Conservation (phyloP, 345 rosid species). For the Corchorus olitorius region DNA sequence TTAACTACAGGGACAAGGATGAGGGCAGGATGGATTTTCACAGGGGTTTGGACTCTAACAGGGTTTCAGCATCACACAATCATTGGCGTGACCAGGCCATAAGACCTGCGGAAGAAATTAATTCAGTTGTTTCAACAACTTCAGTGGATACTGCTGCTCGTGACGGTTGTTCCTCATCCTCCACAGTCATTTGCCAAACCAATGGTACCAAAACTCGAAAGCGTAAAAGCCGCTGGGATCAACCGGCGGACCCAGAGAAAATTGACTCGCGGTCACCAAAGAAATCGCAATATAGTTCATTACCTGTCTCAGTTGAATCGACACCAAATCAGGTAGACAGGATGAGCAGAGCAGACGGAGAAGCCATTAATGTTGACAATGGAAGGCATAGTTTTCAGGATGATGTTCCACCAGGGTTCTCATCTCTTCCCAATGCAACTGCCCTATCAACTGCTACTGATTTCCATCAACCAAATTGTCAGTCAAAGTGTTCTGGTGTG, state of each 20-base stretch:
- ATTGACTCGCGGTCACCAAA: slow-evolving; percentile 29
- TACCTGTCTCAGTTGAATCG: slow-evolving; percentile 19
- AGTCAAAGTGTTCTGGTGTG: slow-evolving; percentile 34
- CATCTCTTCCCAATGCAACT: slow-evolving; percentile 42
- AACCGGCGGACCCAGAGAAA: slow-evolving; percentile 53
- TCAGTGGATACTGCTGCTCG: slow-evolving; percentile 42
- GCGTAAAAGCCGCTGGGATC: slow-evolving; percentile 99
- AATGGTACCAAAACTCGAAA: slow-evolving; percentile 54
- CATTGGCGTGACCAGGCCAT: slow-evolving; percentile 48
- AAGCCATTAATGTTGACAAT: slow-evolving; percentile 20
- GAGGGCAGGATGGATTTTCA: slow-evolving; percentile 52
- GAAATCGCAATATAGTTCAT: slow-evolving; percentile 25
- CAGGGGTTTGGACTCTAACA: slow-evolving; percentile 44
- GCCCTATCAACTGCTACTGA: slow-evolving; percentile 35
- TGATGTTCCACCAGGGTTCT: slow-evolving; percentile 89
- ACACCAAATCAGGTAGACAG: slow-evolving; percentile 24
- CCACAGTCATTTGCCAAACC: slow-evolving; percentile 36
- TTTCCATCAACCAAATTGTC: slow-evolving; percentile 29
- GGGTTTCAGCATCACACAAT: slow-evolving; percentile 48
- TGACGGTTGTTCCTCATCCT: slow-evolving; percentile 43
- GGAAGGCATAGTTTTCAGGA: slow-evolving; percentile 46
- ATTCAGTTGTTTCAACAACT: slow-evolving; percentile 34
- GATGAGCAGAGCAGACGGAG: slow-evolving; percentile 21
- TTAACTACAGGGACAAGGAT: slow-evolving; percentile 56
- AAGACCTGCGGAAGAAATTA: slow-evolving; percentile 56